Evolutionary conservation across 495 filamentous ascomycete genomes (phyloP).

Genomic region (Penicillium nucicola): DNA sequence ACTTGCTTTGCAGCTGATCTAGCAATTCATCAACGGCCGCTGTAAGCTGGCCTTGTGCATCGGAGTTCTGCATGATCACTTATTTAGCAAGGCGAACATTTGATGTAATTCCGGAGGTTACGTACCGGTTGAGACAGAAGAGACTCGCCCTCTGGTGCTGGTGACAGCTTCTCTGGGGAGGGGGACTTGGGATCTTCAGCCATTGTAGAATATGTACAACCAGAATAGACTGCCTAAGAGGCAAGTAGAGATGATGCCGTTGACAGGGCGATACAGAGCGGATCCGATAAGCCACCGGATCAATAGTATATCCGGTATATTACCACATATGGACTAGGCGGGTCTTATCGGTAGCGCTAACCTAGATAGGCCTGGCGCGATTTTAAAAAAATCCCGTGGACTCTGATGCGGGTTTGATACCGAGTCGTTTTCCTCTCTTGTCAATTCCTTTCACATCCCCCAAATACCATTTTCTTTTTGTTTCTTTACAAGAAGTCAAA

Average conservation of each 20-base stretch:
- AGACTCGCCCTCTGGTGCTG: constrained; percentile 12
- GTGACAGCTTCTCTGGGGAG: constrained; percentile 15
- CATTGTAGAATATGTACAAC: constrained; percentile 16
- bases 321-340: background rate
- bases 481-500: constrained; percentile 10
- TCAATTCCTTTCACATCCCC: constrained; percentile 11
- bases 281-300: constrained; percentile 26
- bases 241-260: background rate
- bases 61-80: constrained; percentile 23
- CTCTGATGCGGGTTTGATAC: constrained; percentile 12
- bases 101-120: background rate
- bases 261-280: background rate
- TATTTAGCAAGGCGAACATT: constrained; percentile 3
- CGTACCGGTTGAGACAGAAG: constrained; percentile 23
- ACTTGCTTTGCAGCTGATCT: constrained; percentile 78
- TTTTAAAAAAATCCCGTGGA: constrained; percentile 45
- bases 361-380: constrained; percentile 22
- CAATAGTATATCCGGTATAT: constrained; percentile 16
- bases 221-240: background rate
- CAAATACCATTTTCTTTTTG: constrained; percentile 14
- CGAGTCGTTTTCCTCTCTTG: constrained; percentile 16
- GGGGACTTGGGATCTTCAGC: constrained; percentile 12
- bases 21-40: constrained; percentile 82
- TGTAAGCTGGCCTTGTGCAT: constrained; percentile 60
- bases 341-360: constrained; percentile 28